These are phyloP conservation scores for Penicillium arizonense DNA, from an alignment of 495 filamentous ascomycete genomes.

Conservation along the genomic window DNA sequence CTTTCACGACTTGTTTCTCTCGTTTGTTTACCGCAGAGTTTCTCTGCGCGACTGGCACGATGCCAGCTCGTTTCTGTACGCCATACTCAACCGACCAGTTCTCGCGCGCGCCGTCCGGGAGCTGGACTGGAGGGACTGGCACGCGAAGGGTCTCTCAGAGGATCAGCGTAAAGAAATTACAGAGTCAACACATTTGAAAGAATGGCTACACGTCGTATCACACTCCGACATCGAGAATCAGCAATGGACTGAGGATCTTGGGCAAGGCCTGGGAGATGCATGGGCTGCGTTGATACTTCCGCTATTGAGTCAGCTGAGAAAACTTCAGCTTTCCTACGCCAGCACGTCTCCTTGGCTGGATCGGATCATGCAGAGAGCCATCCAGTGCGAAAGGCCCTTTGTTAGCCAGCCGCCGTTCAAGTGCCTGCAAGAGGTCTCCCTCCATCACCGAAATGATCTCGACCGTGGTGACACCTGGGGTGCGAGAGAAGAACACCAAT, in stretches of 20 bases:
- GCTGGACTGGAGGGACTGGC: conserved; percentile 27
- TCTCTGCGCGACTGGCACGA: conserved; percentile 17
- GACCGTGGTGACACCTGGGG: background rate
- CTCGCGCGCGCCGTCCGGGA: conserved; percentile 27
- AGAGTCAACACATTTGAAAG: background rate
- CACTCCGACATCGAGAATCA: conserved; percentile 20
- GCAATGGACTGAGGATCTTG: conserved; percentile 27
- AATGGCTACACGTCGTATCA: conserved; percentile 11
- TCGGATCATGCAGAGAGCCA: conserved; percentile 20
- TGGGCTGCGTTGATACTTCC: conserved; percentile 33
- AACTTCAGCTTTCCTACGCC: conserved; percentile 24
- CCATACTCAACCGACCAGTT: conserved; percentile 18
- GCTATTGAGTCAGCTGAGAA: conserved; percentile 24
- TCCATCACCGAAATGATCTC: conserved; percentile 17
- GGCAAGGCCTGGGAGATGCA: conserved; percentile 21
- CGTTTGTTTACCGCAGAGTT: conserved; percentile 23
- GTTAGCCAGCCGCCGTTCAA: conserved; percentile 15
- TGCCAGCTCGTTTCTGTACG: conserved; percentile 22
- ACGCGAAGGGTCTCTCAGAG: background rate
- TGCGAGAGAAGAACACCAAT: background rate
- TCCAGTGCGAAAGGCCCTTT: conserved; percentile 20
- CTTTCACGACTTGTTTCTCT: conserved; percentile 32
- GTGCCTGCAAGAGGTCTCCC: conserved; percentile 18
- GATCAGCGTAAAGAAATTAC: conserved; percentile 5
- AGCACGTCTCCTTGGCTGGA: conserved; percentile 18